Base-by-base conservation (phyloP, 31 red algal species). In the Porphyra umbilicalis region DNA sequence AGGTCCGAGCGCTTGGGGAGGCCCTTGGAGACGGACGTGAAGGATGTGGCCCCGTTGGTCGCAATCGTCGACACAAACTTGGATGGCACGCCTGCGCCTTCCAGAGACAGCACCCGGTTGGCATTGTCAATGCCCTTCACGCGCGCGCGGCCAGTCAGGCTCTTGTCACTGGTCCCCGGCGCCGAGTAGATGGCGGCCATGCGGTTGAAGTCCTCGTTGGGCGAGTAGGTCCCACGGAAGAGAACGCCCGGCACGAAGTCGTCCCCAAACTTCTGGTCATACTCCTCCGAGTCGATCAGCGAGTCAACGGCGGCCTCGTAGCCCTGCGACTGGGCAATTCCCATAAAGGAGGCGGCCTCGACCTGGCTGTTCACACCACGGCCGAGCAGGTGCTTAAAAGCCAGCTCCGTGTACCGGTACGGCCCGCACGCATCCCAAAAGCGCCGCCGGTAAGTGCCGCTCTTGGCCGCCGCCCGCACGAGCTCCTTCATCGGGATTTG, bases 301-400 rank as follows among this genome's bases (percentile, higher is more conserved):
- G 87, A 94, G 40, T 94, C 90, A 76, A 94, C 90, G 25, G 89
- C 92, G 31, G 92, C 92, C 16, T 90, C 88, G 74, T 78, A 94
- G 6, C 92, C 92, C 76, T 90, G 77, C n/a, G 83, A 84, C 11
- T 76, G 87, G 75, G 88, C 88, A n/a, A 79, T n/a, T 38, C 88
- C 87, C 30, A 94, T 81, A 75, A 90, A 87, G 13, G 89, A 85
- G 30, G 88, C 87, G 76, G 89, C 34, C 76, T 94, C 92, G 35
- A 78, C 75, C 83, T 94, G 87, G 10, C 81, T 85, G 71, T 34
- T 78, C 9, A 90, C 87, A 46, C 90, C 90, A 34, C 96, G 92
- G 37, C 96, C 96, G 36, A 98, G 85, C 42, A 98, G 83, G 79
- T 95, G 92, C 79, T 94, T 94, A 77, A 94, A 91, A 42, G 89